These are phyloP conservation scores for Mercurialis annua DNA, from an alignment of 345 rosid species.

Conservation along the genomic window DNA sequence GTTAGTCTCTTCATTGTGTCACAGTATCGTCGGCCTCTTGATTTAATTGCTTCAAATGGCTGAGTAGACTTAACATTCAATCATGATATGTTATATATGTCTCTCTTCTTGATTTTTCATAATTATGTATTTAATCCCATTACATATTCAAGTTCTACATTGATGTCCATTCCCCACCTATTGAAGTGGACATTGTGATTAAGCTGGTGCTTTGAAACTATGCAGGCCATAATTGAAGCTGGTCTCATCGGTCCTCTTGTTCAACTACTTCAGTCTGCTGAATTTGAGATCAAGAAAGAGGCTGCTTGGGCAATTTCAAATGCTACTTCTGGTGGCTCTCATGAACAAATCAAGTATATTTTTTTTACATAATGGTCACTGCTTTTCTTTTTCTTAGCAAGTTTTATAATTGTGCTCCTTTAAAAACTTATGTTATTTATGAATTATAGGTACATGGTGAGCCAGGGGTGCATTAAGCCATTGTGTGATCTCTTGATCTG, in stretches of 20 bases:
- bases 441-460: constrained; percentile 21
- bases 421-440: background rate
- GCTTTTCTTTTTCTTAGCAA: background rate
- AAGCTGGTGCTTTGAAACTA: background rate
- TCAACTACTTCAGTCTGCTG: constrained; percentile 27
- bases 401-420: background rate
- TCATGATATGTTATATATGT: background rate
- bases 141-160: background rate
- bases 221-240: constrained; percentile 28
- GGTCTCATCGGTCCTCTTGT: constrained; percentile 23
- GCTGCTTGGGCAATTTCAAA: constrained; percentile 33
- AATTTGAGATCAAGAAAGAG: constrained; percentile 30
- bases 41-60: constrained; percentile 9
- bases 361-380: background rate
- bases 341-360: constrained; percentile 29
- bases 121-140: background rate
- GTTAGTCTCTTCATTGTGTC: background rate
- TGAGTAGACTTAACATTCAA: background rate
- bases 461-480: constrained; percentile 28
- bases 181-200: background rate
- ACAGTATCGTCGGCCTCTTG: constrained; percentile 6
- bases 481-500: constrained; percentile 26
- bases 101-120: background rate
- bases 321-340: constrained; percentile 29
- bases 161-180: background rate